Conservation (phyloP, 306 rosid genomes). For the Astragalus glycyphyllos region DNA sequence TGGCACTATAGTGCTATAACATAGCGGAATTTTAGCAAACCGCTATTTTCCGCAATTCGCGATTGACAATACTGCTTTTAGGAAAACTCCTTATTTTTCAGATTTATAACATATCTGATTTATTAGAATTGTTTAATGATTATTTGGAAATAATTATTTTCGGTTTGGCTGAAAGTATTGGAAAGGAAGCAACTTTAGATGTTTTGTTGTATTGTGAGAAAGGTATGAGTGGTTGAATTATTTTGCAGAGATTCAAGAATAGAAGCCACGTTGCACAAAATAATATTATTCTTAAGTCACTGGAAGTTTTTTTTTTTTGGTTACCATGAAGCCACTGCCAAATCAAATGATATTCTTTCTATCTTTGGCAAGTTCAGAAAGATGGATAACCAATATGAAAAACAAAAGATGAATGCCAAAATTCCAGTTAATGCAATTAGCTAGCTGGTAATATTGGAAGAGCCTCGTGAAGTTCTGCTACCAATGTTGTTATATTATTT, state of each 20-base stretch:
- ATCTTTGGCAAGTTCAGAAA: not conserved
- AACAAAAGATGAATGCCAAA: no score
- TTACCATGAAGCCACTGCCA: not conserved
- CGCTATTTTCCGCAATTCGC: no score
- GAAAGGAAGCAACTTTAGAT: conserved; percentile 7
- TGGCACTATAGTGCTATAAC: no score
- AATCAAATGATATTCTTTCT: not conserved
- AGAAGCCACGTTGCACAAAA: conserved; percentile 8
- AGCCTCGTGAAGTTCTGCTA: no score
- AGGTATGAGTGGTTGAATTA: conserved; percentile 14
- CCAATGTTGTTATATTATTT: no score
- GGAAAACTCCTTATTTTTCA: not conserved
- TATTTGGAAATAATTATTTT: not conserved
- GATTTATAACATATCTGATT: not conserved
- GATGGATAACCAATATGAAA: no score
- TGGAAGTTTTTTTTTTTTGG: not conserved
- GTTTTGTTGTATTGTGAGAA: conserved; percentile 1
- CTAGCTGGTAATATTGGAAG: no score
- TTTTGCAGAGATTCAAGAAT: not conserved
- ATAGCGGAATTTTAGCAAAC: no score
- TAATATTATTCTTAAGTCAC: conserved; percentile 1
- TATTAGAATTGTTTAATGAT: conserved; percentile 8
- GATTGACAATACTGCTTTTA: not conserved
- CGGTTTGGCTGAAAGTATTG: no score
- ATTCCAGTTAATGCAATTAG: no score